Evolutionary conservation across 2,329 filamentous ascomycete species (phyloP).

Genomic region (Fusarium sp.): DNA sequence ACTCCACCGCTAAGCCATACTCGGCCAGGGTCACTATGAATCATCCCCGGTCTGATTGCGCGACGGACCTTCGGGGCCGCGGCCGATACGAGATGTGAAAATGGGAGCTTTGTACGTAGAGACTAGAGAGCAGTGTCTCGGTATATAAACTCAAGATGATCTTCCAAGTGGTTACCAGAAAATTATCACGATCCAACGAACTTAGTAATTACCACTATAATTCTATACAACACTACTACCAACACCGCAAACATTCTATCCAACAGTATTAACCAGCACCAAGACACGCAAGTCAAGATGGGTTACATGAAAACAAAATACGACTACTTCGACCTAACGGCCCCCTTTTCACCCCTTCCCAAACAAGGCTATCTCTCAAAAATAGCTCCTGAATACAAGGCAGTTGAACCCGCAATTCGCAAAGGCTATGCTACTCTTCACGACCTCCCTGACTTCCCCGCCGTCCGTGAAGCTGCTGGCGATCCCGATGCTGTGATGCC

Average conservation of each 20-base stretch:
- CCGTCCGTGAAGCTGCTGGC: slow-evolving; percentile 11
- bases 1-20: neutral
- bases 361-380: slow-evolving; percentile 44
- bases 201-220: accelerated
- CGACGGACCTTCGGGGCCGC: neutral
- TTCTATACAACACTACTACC: neutral
- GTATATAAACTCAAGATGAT: neutral
- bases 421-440: neutral
- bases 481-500: slow-evolving; percentile 43
- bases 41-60: neutral
- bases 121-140: neutral
- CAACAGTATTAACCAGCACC: neutral
- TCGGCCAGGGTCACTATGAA: slow-evolving; percentile 13
- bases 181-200: neutral
- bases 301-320: slow-evolving; percentile 16
- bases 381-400: slow-evolving; percentile 14
- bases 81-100: neutral
- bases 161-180: accelerated
- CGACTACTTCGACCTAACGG: slow-evolving; percentile 30
- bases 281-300: slow-evolving; percentile 11
- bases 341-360: slow-evolving; percentile 30
- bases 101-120: too few relatives aligned
- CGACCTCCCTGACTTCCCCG: slow-evolving; percentile 7
- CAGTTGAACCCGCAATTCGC: slow-evolving; percentile 9
- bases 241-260: neutral